Evolutionary conservation across 495 filamentous ascomycete species (phyloP).

Genomic region (Xylaria curta): DNA sequence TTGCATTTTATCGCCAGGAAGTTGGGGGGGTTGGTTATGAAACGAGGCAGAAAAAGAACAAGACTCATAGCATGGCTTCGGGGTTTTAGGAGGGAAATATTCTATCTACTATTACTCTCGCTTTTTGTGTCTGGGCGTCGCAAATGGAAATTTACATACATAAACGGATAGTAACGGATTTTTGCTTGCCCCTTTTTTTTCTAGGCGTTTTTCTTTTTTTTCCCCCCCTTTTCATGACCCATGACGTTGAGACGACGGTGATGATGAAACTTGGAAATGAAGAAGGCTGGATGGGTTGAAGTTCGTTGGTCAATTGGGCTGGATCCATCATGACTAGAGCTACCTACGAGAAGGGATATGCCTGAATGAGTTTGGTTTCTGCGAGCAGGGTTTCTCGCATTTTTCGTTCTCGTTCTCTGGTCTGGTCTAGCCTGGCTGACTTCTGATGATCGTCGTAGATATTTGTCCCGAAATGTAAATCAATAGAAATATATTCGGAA

Average conservation of each 20-base stretch:
- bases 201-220: neutral
- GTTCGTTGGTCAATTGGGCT: neutral
- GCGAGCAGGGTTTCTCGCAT: constrained; percentile 19
- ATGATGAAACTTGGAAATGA: neutral
- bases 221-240: constrained; percentile 1
- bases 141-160: constrained; percentile 9
- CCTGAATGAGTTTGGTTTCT: neutral
- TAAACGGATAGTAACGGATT: neutral
- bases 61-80: constrained; percentile 21
- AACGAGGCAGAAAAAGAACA: constrained; percentile 18
- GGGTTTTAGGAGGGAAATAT: constrained; percentile 36
- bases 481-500: constrained; percentile 9
- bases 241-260: neutral
- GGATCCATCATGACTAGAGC: neutral
- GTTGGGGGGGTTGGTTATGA: neutral
- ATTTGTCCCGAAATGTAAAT: neutral
- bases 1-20: neutral
- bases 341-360: neutral
- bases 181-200: neutral
- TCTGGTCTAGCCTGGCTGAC: neutral
- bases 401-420: neutral
- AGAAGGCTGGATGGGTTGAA: neutral
- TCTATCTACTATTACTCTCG: neutral
- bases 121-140: neutral
- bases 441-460: neutral